phyloP scores from a whole-genome alignment of 805 yeast genomes.

The Suhomyces vadensis region DNA sequence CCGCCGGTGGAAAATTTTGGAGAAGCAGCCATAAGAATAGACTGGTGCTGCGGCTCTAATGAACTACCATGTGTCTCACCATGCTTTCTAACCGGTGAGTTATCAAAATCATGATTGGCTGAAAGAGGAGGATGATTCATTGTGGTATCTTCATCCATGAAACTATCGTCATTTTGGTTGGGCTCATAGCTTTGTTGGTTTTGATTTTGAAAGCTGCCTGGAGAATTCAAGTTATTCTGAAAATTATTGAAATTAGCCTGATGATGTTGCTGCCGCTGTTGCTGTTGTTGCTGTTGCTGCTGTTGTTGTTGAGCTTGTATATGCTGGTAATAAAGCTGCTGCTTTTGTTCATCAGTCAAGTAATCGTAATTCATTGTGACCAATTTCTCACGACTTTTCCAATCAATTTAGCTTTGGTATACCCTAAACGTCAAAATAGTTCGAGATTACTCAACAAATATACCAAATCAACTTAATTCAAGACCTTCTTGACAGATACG shows the following conservation, averaged over 20 bases:
- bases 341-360: constrained; percentile 32
- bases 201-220: constrained; percentile 7
- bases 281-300: constrained; percentile 14
- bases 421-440: neutral
- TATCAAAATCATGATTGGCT: constrained; percentile 7
- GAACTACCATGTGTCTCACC: constrained; percentile 1
- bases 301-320: constrained; percentile 20
- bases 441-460: neutral
- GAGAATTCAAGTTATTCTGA: constrained; percentile 3
- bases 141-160: constrained; percentile 43
- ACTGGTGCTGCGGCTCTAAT: constrained; percentile 7
- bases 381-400: no score
- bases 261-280: constrained; percentile 16
- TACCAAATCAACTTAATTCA: no score
- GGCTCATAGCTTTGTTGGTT: constrained; percentile 12
- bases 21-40: constrained; percentile 8
- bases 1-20: constrained; percentile 15
- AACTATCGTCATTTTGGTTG: constrained; percentile 29
- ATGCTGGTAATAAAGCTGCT: constrained; percentile 29
- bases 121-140: constrained; percentile 12
- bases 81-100: constrained; percentile 12
- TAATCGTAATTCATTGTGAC: constrained; percentile 30
- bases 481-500: no score
- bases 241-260: constrained; percentile 1
- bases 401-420: neutral